phyloP scores from a whole-genome alignment of 139 green algal species.

The Nannochloris sp. region DNA sequence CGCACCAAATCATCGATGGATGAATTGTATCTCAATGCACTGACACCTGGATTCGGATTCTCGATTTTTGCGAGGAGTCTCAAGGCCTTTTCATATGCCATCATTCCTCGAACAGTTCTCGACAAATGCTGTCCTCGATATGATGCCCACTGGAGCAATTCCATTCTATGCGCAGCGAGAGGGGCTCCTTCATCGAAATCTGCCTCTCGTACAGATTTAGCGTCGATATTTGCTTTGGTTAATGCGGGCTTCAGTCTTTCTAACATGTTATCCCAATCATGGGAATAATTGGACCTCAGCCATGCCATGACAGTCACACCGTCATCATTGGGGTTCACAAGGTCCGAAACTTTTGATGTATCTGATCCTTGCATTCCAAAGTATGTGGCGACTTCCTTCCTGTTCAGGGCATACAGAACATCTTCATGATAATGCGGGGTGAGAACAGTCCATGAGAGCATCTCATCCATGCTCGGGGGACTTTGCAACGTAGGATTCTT shows the following conservation, averaged over 20 bases:
- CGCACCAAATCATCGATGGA: conserved; percentile 45
- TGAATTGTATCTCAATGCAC: conserved; percentile 21
- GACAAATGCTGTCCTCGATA: conserved; percentile 75
- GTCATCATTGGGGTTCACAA: conserved; percentile 32
- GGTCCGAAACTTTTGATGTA: conserved; percentile 17
- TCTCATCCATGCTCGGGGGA: conserved; percentile 47
- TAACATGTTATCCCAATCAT: conserved; percentile 33
- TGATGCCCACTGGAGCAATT: conserved; percentile 77
- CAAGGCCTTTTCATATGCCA: conserved; percentile 58
- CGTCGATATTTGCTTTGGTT: background rate
- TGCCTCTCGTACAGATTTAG: conserved; percentile 23
- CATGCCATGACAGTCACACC: conserved; percentile 31
- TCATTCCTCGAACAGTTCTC: conserved; percentile 71
- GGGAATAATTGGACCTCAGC: conserved; percentile 11
- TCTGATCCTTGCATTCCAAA: conserved; percentile 14
- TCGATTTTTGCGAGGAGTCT: conserved; percentile 42
- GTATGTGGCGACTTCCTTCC: conserved; percentile 16
- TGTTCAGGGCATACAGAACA: conserved; percentile 53
- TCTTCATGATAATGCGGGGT: conserved; percentile 67
- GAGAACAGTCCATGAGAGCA: conserved; percentile 58
- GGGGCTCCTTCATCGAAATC: conserved; percentile 43
- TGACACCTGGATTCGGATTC: conserved; percentile 32
- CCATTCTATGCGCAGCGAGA: conserved; percentile 27
- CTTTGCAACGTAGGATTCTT: conserved; percentile 45
- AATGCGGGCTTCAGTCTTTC: conserved; percentile 26